Base-by-base conservation (phyloP, 495 filamentous ascomycete genomes). In the Lasiosphaeria miniovina region DNA sequence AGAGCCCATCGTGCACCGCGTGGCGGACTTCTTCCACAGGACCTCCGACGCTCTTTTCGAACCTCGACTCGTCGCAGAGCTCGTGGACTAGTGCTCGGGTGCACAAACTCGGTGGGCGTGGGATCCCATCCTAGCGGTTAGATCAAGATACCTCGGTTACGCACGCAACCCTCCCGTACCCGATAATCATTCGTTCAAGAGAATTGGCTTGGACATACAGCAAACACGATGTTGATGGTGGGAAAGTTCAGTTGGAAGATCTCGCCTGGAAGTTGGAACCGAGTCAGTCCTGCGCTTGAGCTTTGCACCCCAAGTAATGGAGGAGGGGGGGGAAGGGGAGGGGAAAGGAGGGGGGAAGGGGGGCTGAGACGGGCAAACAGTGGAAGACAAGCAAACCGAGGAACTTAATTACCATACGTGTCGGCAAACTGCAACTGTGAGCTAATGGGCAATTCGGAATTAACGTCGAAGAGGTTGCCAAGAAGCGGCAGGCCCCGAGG, bases 1-100 rank as follows among this genome's bases (percentile, higher is more conserved):
- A 91, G 12, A 91, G 76, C 34, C 88, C 88, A 68, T 90, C 85
- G 40, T 82, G 73, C 0, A 85, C 74, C 14, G 79, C 85, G 60
- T 84, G 76, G 54, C 87, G 71, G 34, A 90, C 69, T 66, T 90
- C 73, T 4, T 67, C 15, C 11, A 77, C 66, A 24, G 66, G 60
- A 31, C 54, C 65, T 3, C 52, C 63, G 3, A 87, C 72, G 10
- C 63, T 62, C 61, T 92, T 92, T 3, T 71, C 52, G 69, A 90
- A 93, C 55, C 82, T 74, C 35, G 77, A 82, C 68, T 89, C 89
- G 65, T 92, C 79, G 68, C 83, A 90, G 24, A 85, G 62, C 63
- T 91, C 89, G 49, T 89, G 72, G 24, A 86, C 69, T 14, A 91
- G 68, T 9, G 78, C 82, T 52, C 84, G 81, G 57, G 53, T 62